Percentiles rank a stretch among this genome's conserved stretches.
phyloP scores from a whole-genome alignment of 345 rosid genomes.

The Aegle marmelos region DNA sequence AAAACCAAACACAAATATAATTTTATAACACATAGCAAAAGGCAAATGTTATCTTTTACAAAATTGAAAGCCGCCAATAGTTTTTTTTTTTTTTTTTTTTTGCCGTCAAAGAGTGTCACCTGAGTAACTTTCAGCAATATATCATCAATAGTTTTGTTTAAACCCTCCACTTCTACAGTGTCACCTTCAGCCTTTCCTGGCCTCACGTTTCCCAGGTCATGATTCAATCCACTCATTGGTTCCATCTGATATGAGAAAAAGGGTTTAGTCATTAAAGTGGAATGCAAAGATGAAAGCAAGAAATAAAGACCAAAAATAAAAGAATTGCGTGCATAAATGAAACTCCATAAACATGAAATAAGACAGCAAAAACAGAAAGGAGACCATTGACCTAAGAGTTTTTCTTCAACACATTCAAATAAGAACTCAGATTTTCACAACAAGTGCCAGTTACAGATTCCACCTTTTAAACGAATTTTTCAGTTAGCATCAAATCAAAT shows the following conservation, averaged over 20 bases:
- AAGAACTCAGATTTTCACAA: not conserved
- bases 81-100: too few species aligned
- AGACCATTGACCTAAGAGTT: not conserved
- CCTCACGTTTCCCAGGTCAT: slow-evolving; percentile 14
- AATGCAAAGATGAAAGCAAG: too few species aligned
- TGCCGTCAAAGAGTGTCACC: slow-evolving; percentile 22
- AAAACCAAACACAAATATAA: not conserved
- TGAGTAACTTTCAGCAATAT: slow-evolving; percentile 44
- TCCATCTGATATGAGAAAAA: slow-evolving; percentile 8
- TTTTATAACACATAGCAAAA: not conserved
- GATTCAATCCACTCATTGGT: slow-evolving; percentile 14
- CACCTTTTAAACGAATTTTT: not conserved
- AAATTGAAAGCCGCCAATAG: not conserved
- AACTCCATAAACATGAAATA: too few species aligned
- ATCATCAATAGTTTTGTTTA: slow-evolving; percentile 32
- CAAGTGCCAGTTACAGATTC: not conserved
- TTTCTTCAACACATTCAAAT: not conserved
- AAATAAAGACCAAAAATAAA: too few species aligned
- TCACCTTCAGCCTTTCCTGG: slow-evolving; percentile 16
- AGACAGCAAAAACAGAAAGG: too few species aligned
- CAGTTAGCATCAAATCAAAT: not conserved
- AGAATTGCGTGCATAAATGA: too few species aligned
- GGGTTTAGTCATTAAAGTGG: too few species aligned
- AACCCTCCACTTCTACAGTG: slow-evolving; percentile 32
- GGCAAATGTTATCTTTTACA: not conserved